phyloP scores from a whole-genome alignment of 768 basidiomycete genomes.

The Lactifluus pinguis region DNA sequence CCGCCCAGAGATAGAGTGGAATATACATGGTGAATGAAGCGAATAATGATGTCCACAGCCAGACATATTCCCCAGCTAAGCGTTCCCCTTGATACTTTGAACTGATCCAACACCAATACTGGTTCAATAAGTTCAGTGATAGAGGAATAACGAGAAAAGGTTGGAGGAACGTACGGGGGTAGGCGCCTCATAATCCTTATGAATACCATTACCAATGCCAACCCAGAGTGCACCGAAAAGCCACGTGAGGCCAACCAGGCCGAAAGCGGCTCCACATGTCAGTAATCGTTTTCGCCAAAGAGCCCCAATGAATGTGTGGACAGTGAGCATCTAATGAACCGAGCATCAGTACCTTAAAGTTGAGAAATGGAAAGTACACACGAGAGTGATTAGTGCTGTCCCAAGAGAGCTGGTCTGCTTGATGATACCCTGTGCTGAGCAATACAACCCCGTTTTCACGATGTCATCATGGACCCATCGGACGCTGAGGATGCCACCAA shows the following conservation, averaged over 20 bases:
- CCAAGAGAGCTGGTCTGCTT: conserved; percentile 36
- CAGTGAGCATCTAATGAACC: conserved; percentile 20
- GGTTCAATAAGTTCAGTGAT: neutral
- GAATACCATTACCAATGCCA: neutral
- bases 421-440: conserved; percentile 32
- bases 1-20: neutral
- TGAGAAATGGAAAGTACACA: conserved; percentile 16
- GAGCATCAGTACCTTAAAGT: neutral
- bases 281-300: conserved; percentile 28
- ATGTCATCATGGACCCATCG: conserved; percentile 25
- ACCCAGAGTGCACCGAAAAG: too few species aligned
- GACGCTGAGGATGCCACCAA: conserved; percentile 31
- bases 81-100: neutral
- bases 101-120: conserved; percentile 1
- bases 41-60: neutral
- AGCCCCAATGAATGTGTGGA: conserved; percentile 34
- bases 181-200: conserved; percentile 25
- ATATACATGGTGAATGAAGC: neutral
- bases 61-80: neutral
- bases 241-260: neutral
- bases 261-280: conserved; percentile 22
- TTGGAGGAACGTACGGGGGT: conserved; percentile 24
- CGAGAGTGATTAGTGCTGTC: conserved; percentile 34
- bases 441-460: conserved; percentile 28
- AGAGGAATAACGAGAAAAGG: neutral